Evolutionary conservation across 257 asterid genomes (phyloP).

Genomic region (Paulownia fortunei): DNA sequence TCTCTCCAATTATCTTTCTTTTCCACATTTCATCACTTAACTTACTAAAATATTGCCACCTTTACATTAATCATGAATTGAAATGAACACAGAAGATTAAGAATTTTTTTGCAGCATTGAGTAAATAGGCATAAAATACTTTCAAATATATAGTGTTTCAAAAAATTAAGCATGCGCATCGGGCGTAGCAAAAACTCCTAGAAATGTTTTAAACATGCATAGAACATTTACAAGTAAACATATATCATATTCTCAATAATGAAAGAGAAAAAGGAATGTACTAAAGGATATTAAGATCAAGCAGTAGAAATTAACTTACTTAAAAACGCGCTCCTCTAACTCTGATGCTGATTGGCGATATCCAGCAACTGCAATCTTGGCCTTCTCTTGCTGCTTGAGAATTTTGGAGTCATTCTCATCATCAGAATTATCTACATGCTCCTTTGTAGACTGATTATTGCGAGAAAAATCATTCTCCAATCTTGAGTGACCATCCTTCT

Average conservation of each 20-base stretch:
- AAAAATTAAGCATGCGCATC: neutral
- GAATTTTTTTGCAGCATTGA: neutral
- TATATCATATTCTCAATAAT: neutral
- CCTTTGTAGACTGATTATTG: constrained; percentile 38
- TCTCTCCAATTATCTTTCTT: neutral
- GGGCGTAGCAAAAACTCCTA: constrained; percentile 13
- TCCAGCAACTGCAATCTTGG: constrained; percentile 43
- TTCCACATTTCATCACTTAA: neutral
- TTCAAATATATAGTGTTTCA: neutral
- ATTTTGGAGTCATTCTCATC: constrained; percentile 48
- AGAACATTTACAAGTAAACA: constrained; percentile 1
- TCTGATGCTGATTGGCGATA: constrained; percentile 47
- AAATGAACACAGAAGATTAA: neutral
- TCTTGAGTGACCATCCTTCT: constrained; percentile 47
- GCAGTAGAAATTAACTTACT: constrained; percentile 54
- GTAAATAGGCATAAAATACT: neutral
- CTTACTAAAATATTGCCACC: neutral
- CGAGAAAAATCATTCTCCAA: constrained; percentile 38
- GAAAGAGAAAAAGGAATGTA: neutral
- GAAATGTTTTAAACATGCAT: neutral
- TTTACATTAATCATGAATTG: neutral
- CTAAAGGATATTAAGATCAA: constrained; percentile 1
- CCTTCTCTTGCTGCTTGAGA: constrained; percentile 44
- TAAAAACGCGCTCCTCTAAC: constrained; percentile 71
- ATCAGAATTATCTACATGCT: constrained; percentile 38